These are phyloP conservation scores for Aspergillus taichungensis DNA, from an alignment of 495 filamentous ascomycete species.

Conservation along the genomic window DNA sequence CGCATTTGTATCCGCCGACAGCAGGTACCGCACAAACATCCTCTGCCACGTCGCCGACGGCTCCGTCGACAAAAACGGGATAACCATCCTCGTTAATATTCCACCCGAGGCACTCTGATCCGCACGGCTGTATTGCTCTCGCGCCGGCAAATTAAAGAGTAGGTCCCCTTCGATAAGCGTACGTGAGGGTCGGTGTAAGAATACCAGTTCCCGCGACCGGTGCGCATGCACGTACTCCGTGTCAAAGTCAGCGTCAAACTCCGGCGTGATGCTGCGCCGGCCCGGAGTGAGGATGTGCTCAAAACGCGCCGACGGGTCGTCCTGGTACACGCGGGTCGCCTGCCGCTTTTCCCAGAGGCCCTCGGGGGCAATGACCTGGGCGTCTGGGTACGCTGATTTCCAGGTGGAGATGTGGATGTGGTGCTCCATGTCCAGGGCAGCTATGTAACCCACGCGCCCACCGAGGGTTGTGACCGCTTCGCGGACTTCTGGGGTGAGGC, in stretches of 20 bases:
- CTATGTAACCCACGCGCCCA: slow-evolving; percentile 68
- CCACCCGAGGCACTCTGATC: slow-evolving; percentile 45
- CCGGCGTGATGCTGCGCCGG: slow-evolving; percentile 49
- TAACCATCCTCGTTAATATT: slow-evolving; percentile 54
- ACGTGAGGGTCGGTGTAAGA: slow-evolving; percentile 68
- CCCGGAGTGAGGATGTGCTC: slow-evolving; percentile 54
- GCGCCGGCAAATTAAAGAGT: slow-evolving; percentile 82
- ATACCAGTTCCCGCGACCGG: slow-evolving; percentile 76
- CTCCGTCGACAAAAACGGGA: slow-evolving; percentile 47
- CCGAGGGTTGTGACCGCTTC: slow-evolving; percentile 58
- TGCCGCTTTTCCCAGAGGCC: slow-evolving; percentile 80
- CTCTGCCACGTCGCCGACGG: slow-evolving; percentile 60
- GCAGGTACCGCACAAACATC: slow-evolving; percentile 72
- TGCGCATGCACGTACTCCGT: slow-evolving; percentile 76
- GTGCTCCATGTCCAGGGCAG: slow-evolving; percentile 83
- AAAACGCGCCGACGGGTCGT: slow-evolving; percentile 47
- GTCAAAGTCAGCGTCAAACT: slow-evolving; percentile 83
- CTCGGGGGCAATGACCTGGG: slow-evolving; percentile 74
- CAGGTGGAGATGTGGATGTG: slow-evolving; percentile 84
- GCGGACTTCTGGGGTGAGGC: slow-evolving; percentile 68
- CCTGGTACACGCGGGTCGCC: slow-evolving; percentile 52
- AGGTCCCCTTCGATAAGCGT: slow-evolving; percentile 90
- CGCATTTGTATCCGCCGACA: slow-evolving; percentile 54
- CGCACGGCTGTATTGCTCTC: slow-evolving; percentile 73
- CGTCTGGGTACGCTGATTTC: slow-evolving; percentile 67